phyloP scores from a whole-genome alignment of 1,284 basidiomycete species.

The Trichosporon sp. region DNA sequence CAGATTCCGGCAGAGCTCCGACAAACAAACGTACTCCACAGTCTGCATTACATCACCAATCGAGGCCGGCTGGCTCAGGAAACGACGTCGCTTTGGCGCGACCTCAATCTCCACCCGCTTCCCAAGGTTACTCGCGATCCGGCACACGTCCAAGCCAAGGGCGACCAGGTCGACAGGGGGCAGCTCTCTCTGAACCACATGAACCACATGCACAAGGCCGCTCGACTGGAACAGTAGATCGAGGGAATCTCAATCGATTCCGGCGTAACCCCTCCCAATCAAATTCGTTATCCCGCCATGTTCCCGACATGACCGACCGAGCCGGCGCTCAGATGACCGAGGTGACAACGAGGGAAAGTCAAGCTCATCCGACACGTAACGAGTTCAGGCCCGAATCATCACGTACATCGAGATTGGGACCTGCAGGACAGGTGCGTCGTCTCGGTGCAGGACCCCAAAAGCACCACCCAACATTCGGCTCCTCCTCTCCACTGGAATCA shows the following conservation, averaged over 20 bases:
- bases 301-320: constrained; percentile 6
- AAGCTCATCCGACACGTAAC: not conserved
- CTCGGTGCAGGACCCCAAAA: not conserved
- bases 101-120: not conserved
- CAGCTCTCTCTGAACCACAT: not conserved
- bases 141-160: not conserved
- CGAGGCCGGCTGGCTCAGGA: not conserved
- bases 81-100: not conserved
- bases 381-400: not conserved
- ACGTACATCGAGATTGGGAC: constrained; percentile 13
- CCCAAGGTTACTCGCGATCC: not conserved
- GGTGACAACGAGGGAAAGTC: constrained; percentile 1
- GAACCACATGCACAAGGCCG: not conserved
- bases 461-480: not conserved
- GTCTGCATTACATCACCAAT: not conserved
- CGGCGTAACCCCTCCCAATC: not conserved
- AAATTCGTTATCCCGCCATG: constrained; percentile 12
- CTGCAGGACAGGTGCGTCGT: not conserved
- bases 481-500: not conserved
- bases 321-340: constrained; percentile 8
- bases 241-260: not conserved
- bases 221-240: not conserved
- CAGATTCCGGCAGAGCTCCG: not conserved
- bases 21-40: not conserved
- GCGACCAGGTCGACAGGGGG: not conserved